Percentiles rank a stretch among this genome's conserved stretches.
These are phyloP conservation scores for Teunomyces funiuensis DNA, from an alignment of 805 yeast genomes.

Conservation along the genomic window DNA sequence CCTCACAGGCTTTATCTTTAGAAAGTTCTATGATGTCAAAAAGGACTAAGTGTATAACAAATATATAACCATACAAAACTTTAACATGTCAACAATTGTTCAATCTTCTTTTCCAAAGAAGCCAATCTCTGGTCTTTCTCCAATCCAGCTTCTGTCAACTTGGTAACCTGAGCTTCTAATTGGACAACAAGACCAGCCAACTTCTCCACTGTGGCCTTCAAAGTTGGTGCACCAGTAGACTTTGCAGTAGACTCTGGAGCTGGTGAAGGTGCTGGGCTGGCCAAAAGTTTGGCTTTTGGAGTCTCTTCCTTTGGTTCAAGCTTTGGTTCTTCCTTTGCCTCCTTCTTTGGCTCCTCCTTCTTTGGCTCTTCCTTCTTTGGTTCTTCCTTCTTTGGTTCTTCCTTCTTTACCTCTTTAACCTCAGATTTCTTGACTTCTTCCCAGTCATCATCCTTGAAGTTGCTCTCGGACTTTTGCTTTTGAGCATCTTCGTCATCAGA, in stretches of 20 bases:
- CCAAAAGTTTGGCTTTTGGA: conserved; percentile 11
- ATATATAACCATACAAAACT: conserved; percentile 1
- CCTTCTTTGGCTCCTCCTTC: conserved; percentile 18
- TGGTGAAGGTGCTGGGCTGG: neutral
- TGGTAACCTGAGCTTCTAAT: conserved; percentile 56
- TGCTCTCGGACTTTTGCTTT: conserved; percentile 16
- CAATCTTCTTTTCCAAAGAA: conserved; percentile 60
- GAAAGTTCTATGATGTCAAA: conserved; percentile 64
- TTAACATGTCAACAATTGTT: conserved; percentile 41
- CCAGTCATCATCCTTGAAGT: conserved; percentile 35
- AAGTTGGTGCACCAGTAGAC: conserved; percentile 50
- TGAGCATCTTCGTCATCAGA: conserved; percentile 37
- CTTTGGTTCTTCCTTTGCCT: conserved; percentile 19
- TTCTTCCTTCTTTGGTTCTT: conserved; percentile 9
- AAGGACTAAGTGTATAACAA: conserved; percentile 5
- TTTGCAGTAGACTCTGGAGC: conserved; percentile 13
- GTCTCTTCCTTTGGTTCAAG: conserved; percentile 13
- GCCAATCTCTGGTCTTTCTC: conserved; percentile 65
- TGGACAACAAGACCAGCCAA: conserved; percentile 56
- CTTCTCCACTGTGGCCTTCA: conserved; percentile 71
- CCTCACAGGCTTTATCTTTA: conserved; percentile 67
- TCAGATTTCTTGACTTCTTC: conserved; percentile 36
- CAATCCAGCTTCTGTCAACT: conserved; percentile 51
- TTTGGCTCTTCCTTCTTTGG: conserved; percentile 15
- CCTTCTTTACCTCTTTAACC: neutral